A percentile compares a stretch with the other conserved stretches of the same genome.
These are phyloP conservation scores for Volvox reticuliferus DNA, from an alignment of 139 green algal genomes.

Conservation along the genomic window DNA sequence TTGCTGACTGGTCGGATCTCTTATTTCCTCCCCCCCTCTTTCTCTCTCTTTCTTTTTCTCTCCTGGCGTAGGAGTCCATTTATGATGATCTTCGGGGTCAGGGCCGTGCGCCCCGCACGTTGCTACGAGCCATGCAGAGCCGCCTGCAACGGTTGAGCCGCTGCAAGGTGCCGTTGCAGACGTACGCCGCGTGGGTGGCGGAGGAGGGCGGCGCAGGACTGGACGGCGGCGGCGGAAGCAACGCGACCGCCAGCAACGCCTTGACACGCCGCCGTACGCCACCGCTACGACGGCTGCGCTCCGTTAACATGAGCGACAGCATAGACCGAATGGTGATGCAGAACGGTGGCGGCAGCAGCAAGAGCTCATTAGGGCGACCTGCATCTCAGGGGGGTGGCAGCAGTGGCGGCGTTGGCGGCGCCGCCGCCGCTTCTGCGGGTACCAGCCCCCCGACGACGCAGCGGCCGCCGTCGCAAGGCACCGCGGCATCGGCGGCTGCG, in stretches of 20 bases:
- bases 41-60: neutral
- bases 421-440: neutral
- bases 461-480: neutral
- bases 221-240: neutral
- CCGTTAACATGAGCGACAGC: neutral
- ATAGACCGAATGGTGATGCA: neutral
- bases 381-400: neutral
- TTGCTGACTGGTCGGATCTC: neutral
- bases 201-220: neutral
- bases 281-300: constrained; percentile 10
- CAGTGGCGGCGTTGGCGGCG: neutral
- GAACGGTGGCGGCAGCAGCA: neutral
- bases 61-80: constrained; percentile 12
- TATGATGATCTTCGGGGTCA: constrained; percentile 31
- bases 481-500: neutral
- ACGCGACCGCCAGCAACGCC: neutral
- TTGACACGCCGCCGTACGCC: constrained; percentile 22
- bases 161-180: constrained; percentile 6
- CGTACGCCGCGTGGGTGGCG: neutral
- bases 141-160: constrained; percentile 18
- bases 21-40: neutral
- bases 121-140: constrained; percentile 19
- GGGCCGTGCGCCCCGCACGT: neutral
- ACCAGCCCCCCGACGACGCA: neutral
- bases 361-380: neutral